phyloP scores from a whole-genome alignment of 2,329 filamentous ascomycete genomes.

The Neonectria ditissima region DNA sequence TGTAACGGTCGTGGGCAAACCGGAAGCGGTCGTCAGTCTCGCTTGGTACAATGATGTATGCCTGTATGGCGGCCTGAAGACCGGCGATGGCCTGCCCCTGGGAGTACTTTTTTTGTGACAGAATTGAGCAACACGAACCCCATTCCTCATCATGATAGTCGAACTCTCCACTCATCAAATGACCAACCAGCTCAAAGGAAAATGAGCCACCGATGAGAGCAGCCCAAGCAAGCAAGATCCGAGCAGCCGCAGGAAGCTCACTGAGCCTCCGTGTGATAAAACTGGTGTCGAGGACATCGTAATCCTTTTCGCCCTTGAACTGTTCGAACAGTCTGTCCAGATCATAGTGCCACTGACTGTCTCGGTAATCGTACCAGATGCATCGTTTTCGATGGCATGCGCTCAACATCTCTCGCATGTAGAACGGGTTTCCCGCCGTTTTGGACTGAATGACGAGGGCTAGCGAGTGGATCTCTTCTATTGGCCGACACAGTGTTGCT shows the following conservation, averaged over 20 bases:
- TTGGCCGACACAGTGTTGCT: conserved; percentile 79
- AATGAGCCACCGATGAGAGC: conserved; percentile 85
- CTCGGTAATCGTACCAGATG: conserved; percentile 90
- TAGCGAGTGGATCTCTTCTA: conserved; percentile 79
- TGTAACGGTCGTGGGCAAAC: conserved; percentile 90
- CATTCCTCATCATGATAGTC: conserved; percentile 67
- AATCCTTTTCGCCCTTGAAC: conserved; percentile 82
- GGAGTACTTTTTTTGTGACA: conserved; percentile 57
- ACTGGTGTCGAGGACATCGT: conserved; percentile 82
- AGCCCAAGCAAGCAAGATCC: conserved; percentile 87
- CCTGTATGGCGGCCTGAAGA: conserved; percentile 83
- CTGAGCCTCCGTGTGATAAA: conserved; percentile 84
- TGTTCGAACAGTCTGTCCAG: conserved; percentile 87
- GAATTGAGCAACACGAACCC: conserved; percentile 37
- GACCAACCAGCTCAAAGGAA: conserved; percentile 83
- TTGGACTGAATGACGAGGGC: conserved; percentile 90
- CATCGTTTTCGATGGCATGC: conserved; percentile 88
- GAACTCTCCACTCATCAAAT: conserved; percentile 81
- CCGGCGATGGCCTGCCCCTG: conserved; percentile 79
- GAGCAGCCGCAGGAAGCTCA: conserved; percentile 79
- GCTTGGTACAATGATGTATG: conserved; percentile 83
- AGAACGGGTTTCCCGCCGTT: conserved; percentile 89
- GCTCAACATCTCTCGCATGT: conserved; percentile 90
- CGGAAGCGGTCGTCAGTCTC: conserved; percentile 88
- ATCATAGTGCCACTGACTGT: conserved; percentile 85